A percentile compares a stretch with the other conserved stretches of the same genome.
Conservation (phyloP, 2,329 filamentous ascomycete genomes). For the Diaporthe citriasiana region DNA sequence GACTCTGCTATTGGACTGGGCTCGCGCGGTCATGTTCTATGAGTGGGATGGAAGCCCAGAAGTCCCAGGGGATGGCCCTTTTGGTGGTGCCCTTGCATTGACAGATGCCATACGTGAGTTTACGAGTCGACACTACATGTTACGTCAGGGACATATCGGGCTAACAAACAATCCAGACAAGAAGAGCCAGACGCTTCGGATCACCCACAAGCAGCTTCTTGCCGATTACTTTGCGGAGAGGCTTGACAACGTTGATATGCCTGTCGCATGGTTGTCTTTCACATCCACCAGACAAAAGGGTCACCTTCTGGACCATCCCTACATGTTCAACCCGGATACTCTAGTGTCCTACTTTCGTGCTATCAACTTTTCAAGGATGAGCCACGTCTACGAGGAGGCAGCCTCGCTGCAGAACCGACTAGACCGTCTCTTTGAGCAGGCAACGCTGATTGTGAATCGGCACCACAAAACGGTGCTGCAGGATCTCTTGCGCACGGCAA, state of each 20-base stretch:
- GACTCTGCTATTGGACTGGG: conserved; percentile 77
- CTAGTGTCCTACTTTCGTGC: conserved; percentile 88
- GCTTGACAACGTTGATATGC: conserved; percentile 81
- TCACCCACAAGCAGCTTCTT: conserved; percentile 79
- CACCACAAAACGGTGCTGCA: conserved; percentile 74
- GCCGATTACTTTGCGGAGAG: conserved; percentile 83
- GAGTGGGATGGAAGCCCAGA: conserved; percentile 85
- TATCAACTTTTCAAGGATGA: conserved; percentile 91
- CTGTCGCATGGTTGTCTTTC: conserved; percentile 78
- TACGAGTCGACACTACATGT: background rate
- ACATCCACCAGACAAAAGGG: conserved; percentile 72
- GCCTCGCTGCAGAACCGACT: conserved; percentile 70
- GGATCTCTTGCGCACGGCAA: conserved; percentile 74
- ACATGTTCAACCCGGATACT: conserved; percentile 80
- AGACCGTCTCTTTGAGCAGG: conserved; percentile 67
- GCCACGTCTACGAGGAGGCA: conserved; percentile 80
- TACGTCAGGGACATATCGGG: background rate
- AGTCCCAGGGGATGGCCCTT: conserved; percentile 77
- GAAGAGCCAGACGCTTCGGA: conserved; percentile 72
- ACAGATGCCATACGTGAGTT: conserved; percentile 79
- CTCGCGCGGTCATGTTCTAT: conserved; percentile 79
- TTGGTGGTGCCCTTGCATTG: conserved; percentile 83
- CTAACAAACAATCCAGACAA: conserved; percentile 59
- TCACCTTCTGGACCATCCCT: conserved; percentile 85
- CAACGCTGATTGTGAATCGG: conserved; percentile 67